These are phyloP conservation scores for Fusarium nelsonii DNA, from an alignment of 2,329 filamentous ascomycete species.

Conservation along the genomic window DNA sequence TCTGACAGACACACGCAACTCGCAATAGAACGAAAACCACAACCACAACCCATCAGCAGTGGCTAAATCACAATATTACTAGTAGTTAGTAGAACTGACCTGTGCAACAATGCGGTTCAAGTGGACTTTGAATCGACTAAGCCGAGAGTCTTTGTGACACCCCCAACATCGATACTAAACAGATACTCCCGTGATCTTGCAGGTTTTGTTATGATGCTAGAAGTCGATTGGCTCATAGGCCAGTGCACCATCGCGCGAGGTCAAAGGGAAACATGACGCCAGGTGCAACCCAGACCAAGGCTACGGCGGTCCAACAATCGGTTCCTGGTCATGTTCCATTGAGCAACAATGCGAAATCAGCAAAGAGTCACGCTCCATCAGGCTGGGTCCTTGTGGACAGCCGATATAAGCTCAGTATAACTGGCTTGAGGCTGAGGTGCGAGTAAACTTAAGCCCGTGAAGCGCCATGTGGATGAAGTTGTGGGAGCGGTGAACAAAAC, in stretches of 20 bases:
- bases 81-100: slow-evolving; percentile 6
- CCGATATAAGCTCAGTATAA: slow-evolving; percentile 23
- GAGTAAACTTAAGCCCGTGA: slow-evolving; percentile 22
- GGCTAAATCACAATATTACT: slow-evolving; percentile 20
- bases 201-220: slow-evolving; percentile 1
- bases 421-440: slow-evolving; percentile 24
- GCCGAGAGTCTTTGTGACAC: slow-evolving; percentile 18
- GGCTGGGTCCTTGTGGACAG: slow-evolving; percentile 24
- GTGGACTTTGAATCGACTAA: slow-evolving; percentile 30
- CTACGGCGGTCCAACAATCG: slow-evolving; percentile 14
- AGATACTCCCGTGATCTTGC: slow-evolving; percentile 3
- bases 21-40: slow-evolving; percentile 8
- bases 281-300: slow-evolving; percentile 29
- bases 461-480: slow-evolving; percentile 20
- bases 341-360: slow-evolving; percentile 13
- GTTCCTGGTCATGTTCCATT: slow-evolving; percentile 29
- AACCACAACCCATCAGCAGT: slow-evolving; percentile 22
- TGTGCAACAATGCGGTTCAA: slow-evolving; percentile 28
- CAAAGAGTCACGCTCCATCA: slow-evolving; percentile 23
- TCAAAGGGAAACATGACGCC: slow-evolving; percentile 27
- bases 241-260: slow-evolving; percentile 27
- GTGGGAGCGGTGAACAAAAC: slow-evolving; percentile 43
- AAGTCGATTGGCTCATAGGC: slow-evolving; percentile 23
- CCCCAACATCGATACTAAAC: slow-evolving; percentile 3
- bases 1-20: slow-evolving; percentile 3